A percentile compares a stretch with the other conserved stretches of the same genome.
Conservation (phyloP, 768 basidiomycete genomes). For the Pleurotus djamor region DNA sequence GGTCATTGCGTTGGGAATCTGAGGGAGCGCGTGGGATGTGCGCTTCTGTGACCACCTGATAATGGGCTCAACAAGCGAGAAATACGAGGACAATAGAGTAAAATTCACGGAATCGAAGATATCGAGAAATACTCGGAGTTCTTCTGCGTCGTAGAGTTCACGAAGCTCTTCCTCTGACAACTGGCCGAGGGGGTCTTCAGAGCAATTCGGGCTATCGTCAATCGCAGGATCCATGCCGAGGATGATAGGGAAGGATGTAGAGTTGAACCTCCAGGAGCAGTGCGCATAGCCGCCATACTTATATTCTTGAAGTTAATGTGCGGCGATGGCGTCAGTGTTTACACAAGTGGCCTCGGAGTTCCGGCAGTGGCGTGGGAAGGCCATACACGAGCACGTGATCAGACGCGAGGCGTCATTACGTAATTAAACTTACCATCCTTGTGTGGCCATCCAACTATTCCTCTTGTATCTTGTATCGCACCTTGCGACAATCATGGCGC, state of each 20-base stretch:
- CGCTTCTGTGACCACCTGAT: constrained; percentile 63
- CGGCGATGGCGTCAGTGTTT: no score
- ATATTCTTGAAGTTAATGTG: no score
- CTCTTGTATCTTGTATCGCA: not conserved
- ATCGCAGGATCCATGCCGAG: no score
- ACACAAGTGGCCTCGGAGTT: no score
- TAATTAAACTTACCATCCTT: not conserved
- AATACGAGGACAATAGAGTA: not conserved
- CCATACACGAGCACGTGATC: not conserved
- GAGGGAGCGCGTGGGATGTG: constrained; percentile 22
- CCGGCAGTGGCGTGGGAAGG: not conserved
- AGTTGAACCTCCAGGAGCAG: no score
- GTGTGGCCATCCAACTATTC: not conserved
- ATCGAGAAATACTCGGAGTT: constrained; percentile 56
- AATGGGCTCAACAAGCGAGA: not conserved
- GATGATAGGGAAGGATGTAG: no score
- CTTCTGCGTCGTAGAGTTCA: constrained; percentile 60
- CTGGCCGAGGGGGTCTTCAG: constrained; percentile 17
- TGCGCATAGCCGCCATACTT: no score
- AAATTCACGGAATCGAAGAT: constrained; percentile 60
- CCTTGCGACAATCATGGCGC: constrained; percentile 28
- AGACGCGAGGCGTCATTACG: not conserved
- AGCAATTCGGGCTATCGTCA: no score
- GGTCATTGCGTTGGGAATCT: not conserved
- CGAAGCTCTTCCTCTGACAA: constrained; percentile 54